Conservation (phyloP, 2,329 filamentous ascomycete species). For the Fusarium annulatum region DNA sequence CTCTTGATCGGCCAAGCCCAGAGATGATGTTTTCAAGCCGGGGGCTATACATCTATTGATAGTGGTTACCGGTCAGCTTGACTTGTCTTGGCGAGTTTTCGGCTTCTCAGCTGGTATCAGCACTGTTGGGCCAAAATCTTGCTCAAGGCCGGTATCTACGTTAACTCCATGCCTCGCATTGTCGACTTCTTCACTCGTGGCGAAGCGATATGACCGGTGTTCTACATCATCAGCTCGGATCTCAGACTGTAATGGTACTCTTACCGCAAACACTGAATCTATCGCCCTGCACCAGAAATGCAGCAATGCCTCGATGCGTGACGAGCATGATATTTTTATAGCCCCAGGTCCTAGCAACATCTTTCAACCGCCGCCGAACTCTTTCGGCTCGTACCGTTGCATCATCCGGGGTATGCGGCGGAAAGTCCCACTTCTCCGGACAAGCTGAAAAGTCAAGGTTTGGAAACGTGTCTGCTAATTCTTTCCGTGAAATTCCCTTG, state of each 20-base stretch:
- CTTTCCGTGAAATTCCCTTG: slow-evolving; percentile 29
- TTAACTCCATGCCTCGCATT: slow-evolving; percentile 18
- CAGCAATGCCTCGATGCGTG: slow-evolving; percentile 37
- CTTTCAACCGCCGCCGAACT: slow-evolving; percentile 24
- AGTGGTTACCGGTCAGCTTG: background rate
- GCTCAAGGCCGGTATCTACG: slow-evolving; percentile 18
- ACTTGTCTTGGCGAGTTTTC: background rate
- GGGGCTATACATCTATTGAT: background rate
- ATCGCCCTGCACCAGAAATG: slow-evolving; percentile 32
- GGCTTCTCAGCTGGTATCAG: slow-evolving; percentile 9
- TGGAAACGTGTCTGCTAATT: slow-evolving; percentile 29
- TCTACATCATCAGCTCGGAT: slow-evolving; percentile 10
- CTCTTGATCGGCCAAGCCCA: background rate
- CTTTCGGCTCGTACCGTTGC: slow-evolving; percentile 36
- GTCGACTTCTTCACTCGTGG: slow-evolving; percentile 1
- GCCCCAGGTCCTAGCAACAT: background rate
- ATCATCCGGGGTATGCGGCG: slow-evolving; percentile 18
- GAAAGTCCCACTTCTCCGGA: slow-evolving; percentile 34
- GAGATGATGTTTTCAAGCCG: background rate
- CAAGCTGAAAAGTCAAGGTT: slow-evolving; percentile 36
- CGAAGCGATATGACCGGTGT: slow-evolving; percentile 31
- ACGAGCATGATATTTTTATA: slow-evolving; percentile 36
- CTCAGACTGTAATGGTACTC: accelerated
- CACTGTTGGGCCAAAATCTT: slow-evolving; percentile 37
- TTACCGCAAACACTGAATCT: slow-evolving; percentile 38